A percentile compares a stretch with the other conserved stretches of the same genome.
Evolutionary conservation across 495 filamentous ascomycete genomes (phyloP).

Genomic region (Neurospora sublineolata): DNA sequence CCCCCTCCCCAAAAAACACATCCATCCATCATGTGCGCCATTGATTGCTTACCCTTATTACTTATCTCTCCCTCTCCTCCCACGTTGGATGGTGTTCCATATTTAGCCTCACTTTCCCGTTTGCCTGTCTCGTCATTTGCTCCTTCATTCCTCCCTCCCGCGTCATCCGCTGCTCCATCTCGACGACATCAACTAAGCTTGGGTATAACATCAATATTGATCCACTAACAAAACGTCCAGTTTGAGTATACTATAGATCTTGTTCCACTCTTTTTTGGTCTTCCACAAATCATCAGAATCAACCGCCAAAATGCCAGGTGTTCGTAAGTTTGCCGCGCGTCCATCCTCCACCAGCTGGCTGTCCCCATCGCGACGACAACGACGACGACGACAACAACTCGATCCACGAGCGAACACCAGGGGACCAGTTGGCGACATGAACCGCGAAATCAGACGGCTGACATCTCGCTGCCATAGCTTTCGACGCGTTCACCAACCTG

Average conservation of each 20-base stretch:
- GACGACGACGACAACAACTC: neutral
- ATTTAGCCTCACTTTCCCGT: neutral
- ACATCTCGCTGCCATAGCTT: conserved; percentile 6
- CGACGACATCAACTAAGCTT: neutral
- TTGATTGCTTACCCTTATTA: neutral
- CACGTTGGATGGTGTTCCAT: neutral
- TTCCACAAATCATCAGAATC: neutral
- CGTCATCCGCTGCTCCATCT: neutral
- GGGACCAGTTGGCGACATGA: neutral
- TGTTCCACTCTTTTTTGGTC: neutral
- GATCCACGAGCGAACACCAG: neutral
- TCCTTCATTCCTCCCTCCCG: neutral
- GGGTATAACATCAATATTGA: neutral
- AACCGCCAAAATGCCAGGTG: conserved; percentile 11
- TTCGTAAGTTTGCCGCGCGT: conserved; percentile 7
- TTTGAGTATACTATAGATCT: neutral
- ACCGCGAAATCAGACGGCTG: neutral
- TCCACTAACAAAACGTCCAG: neutral
- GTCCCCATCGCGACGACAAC: neutral
- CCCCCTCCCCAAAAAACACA: too few species aligned
- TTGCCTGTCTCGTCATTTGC: neutral
- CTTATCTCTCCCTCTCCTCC: neutral
- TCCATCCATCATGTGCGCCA: neutral
- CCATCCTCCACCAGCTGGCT: neutral
- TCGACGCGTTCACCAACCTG: conserved; percentile 22